Conservation (phyloP, 2,329 filamentous ascomycete species). For the Cladosporium sp. region DNA sequence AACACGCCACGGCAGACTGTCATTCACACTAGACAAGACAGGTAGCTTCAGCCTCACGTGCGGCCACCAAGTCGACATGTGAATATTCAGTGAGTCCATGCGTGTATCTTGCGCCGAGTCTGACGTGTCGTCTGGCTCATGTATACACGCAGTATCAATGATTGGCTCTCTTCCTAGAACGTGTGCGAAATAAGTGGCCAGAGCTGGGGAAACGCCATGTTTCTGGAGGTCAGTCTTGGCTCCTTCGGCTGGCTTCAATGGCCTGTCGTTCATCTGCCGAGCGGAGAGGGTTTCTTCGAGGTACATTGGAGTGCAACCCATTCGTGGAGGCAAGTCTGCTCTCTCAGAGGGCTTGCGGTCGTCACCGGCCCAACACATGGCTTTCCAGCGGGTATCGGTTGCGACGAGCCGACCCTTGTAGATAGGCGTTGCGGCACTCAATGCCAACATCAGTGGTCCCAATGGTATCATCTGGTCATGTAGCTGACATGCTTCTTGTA, state of each 20-base stretch:
- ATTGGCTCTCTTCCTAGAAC: neutral
- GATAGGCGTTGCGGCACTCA: conserved; percentile 5
- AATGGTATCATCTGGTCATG: conserved; percentile 2
- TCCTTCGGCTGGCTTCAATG: neutral
- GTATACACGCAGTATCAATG: neutral
- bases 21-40: neutral
- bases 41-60: conserved; percentile 1
- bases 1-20: neutral
- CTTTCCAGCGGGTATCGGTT: neutral
- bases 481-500: neutral
- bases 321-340: neutral
- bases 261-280: neutral
- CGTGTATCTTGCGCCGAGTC: neutral
- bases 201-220: neutral
- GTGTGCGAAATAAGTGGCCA: neutral
- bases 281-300: neutral
- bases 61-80: conserved; percentile 1
- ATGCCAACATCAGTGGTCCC: conserved; percentile 1
- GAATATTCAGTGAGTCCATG: neutral
- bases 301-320: neutral
- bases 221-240: neutral
- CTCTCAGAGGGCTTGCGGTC: neutral
- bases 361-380: neutral
- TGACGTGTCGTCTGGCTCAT: neutral
- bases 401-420: neutral